Conservation (phyloP, 148 eudicot species). For the Rhododendron vialii region DNA sequence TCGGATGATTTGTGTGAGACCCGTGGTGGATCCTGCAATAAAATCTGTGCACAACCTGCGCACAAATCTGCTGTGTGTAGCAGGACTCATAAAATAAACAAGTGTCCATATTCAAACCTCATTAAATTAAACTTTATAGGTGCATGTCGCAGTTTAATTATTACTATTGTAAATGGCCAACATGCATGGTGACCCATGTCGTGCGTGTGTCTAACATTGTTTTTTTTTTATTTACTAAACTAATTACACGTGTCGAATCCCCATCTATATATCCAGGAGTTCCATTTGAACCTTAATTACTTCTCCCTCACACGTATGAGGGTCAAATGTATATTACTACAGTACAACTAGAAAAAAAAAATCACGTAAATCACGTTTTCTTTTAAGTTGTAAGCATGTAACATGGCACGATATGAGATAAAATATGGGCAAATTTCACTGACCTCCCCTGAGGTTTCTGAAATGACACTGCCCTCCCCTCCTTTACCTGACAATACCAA, state of each 20-base stretch:
- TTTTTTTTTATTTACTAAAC: background rate
- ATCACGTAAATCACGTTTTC: background rate
- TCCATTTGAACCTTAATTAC: background rate
- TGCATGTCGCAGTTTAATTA: background rate
- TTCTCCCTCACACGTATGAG: background rate
- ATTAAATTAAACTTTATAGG: background rate
- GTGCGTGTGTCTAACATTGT: background rate
- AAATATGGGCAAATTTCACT: too few species aligned
- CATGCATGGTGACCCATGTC: conserved; percentile 27
- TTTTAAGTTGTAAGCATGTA: too few species aligned
- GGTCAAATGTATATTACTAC: background rate
- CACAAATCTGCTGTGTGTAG: too few species aligned
- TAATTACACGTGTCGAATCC: background rate
- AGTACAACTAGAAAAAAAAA: background rate
- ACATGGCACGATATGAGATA: too few species aligned
- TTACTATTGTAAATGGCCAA: background rate
- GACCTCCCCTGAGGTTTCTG: too few species aligned
- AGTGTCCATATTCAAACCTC: background rate
- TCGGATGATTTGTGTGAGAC: too few species aligned
- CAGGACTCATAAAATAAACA: conserved; percentile 11
- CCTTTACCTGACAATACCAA: too few species aligned
- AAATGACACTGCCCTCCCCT: too few species aligned
- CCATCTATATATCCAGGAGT: background rate
- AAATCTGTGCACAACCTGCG: too few species aligned
- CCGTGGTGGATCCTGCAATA: too few species aligned